Evolutionary conservation across 2,329 filamentous ascomycete species (phyloP).

Genomic region (Penicillium digitatum): DNA sequence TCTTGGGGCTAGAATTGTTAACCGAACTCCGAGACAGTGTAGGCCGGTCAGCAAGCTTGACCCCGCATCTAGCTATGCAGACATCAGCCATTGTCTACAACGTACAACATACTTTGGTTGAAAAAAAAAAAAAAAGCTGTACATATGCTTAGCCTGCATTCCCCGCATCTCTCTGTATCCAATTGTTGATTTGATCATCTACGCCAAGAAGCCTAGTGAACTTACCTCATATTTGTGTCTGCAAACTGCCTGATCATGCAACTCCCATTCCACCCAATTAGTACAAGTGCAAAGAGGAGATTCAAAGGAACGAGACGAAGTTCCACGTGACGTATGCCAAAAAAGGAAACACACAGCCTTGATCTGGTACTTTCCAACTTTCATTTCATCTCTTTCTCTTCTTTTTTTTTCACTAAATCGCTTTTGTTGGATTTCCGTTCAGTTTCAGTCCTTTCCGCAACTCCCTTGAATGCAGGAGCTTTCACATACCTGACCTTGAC

Average conservation of each 20-base stretch:
- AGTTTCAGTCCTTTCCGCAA: not conserved
- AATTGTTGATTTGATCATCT: not conserved
- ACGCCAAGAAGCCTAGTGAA: not conserved
- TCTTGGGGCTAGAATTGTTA: not conserved
- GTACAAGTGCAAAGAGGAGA: not conserved
- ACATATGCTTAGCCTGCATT: conserved; percentile 1
- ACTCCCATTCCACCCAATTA: not conserved
- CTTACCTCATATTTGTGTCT: not conserved
- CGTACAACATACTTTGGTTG: not conserved
- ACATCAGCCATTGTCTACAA: not conserved
- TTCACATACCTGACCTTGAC: not conserved
- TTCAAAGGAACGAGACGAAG: not conserved
- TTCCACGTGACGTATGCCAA: conserved; percentile 21
- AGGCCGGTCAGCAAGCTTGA: not conserved
- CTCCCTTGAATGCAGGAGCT: not conserved
- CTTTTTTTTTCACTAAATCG: not conserved
- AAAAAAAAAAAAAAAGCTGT: not conserved
- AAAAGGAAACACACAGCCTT: conserved; percentile 18
- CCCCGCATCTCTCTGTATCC: conserved; percentile 1
- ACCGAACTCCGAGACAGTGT: not conserved
- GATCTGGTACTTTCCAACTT: not conserved
- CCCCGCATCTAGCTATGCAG: not conserved
- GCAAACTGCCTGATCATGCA: not conserved
- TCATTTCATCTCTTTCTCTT: conserved; percentile 4
- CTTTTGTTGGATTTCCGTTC: not conserved